These are phyloP conservation scores for Podila epigama DNA, from an alignment of 192 early-diverging fungal species.

Conservation along the genomic window DNA sequence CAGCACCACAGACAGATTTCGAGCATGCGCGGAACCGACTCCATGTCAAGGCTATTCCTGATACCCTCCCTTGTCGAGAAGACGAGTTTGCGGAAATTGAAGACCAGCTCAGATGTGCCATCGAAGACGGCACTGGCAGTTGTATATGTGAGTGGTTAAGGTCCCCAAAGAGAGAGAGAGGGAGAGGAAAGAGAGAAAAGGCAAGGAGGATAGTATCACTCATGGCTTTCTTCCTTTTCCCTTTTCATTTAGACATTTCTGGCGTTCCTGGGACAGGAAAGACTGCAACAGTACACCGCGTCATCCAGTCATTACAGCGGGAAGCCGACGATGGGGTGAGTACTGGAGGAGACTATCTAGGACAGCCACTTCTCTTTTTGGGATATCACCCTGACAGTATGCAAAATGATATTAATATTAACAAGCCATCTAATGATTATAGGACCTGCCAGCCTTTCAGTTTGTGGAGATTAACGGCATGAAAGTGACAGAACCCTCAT, in stretches of 20 bases:
- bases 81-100: constrained; percentile 88
- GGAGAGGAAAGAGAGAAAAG: too few relatives aligned
- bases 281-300: constrained; percentile 91
- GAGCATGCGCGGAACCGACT: constrained; percentile 76
- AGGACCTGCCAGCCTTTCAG: constrained; percentile 76
- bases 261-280: constrained; percentile 98
- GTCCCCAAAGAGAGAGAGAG: not conserved
- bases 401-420: not conserved
- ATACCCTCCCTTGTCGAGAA: constrained; percentile 93
- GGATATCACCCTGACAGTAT: too few relatives aligned
- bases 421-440: not conserved
- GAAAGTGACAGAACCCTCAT: constrained; percentile 92
- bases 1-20: constrained; percentile 54
- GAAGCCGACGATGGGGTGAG: constrained; percentile 65
- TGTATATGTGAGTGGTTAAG: constrained; percentile 80
- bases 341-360: too few relatives aligned
- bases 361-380: too few relatives aligned
- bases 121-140: constrained; percentile 83
- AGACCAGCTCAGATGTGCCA: constrained; percentile 73
- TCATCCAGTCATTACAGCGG: constrained; percentile 74
- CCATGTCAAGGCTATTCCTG: constrained; percentile 91
- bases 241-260: constrained; percentile 74
- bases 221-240: not conserved
- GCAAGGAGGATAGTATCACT: too few relatives aligned
- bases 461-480: constrained; percentile 98